A percentile compares a stretch with the other conserved stretches of the same genome.
Evolutionary conservation across 768 basidiomycete genomes (phyloP).

Genomic region (Saitozyma podzolica): DNA sequence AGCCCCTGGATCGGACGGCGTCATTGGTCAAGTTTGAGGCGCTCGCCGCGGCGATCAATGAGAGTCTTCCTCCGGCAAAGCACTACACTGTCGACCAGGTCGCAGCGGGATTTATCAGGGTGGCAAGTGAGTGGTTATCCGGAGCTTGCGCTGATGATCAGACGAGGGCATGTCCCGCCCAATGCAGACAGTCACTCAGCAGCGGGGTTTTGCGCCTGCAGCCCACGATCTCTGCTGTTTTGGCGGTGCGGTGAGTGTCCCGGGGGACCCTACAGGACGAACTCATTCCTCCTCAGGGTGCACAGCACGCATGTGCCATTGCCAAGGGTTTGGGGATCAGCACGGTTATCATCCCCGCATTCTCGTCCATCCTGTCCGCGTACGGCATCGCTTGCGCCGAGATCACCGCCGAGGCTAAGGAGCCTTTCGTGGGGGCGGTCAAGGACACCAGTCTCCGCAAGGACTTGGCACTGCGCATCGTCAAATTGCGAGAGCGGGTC

Average conservation of each 20-base stretch:
- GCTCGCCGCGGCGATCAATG: slow-evolving; percentile 26
- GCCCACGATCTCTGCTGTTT: slow-evolving; percentile 57
- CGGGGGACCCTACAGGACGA: slow-evolving; percentile 51
- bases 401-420: slow-evolving; percentile 19
- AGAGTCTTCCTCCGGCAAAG: slow-evolving; percentile 22
- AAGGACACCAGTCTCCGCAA: too few relatives aligned
- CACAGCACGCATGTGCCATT: slow-evolving; percentile 91
- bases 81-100: slow-evolving; percentile 30
- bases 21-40: slow-evolving; percentile 15
- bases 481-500: too few relatives aligned
- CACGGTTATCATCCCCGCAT: slow-evolving; percentile 82
- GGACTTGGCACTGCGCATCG: too few relatives aligned
- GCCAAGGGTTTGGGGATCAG: slow-evolving; percentile 81
- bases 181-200: slow-evolving; percentile 28
- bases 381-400: slow-evolving; percentile 70
- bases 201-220: slow-evolving; percentile 26
- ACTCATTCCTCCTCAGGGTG: slow-evolving; percentile 55
- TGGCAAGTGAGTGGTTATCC: slow-evolving; percentile 16
- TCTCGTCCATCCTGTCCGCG: slow-evolving; percentile 88
- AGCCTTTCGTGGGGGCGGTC: too few relatives aligned
- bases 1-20: slow-evolving; percentile 21
- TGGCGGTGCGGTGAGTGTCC: slow-evolving; percentile 59
- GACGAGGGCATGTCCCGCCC: slow-evolving; percentile 26
- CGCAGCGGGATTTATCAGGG: slow-evolving; percentile 30
- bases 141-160: too few relatives aligned